Evolutionary conservation across 179 eudicot species (phyloP), one percentile per base, ranked within the genome.

Genomic region (Silene vulgaris): DNA sequence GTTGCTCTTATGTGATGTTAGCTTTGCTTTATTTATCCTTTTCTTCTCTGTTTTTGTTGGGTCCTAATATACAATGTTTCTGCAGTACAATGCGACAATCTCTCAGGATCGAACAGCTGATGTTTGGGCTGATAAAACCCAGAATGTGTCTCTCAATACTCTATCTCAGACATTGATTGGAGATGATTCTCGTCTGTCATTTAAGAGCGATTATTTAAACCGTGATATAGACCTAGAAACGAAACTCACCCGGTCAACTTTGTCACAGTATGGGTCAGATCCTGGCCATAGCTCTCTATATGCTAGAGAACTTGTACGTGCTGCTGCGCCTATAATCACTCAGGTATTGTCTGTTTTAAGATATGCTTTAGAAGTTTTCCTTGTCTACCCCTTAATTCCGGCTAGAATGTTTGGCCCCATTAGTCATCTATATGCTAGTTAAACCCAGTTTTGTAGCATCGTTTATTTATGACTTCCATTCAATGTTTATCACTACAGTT

Each of bases 241-340:
- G 9, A 84, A 81, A 64, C 48, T 83, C 14, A 72, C 80, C 45
- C 76, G 87, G 21, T 75, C 90, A 48, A 82, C 88, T 40, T 64
- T 84, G 69, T 88, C 97, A 21, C 80, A 83, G 20, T 89, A 88
- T 87, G 88, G 88, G 19, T 78, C 82, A 74, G 96, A 90, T 76
- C 81, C 83, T 69, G 81, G 85, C n/a, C 79, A 86, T 13, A 52
- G 81, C 30, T 88, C 88, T 73, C 52, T 82, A 59, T 92, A 84
- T 75, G 82, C 96, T 76, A 80, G 88, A 5, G 87, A 86, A 35
- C 75, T 83, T 37, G 69, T 79, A 35, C 92, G 90, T 78, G 74
- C 88, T 75, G 81, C 86, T 65, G 90, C 89, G 59, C 89, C 97
- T 78, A 69, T 91, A 80, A 83, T 93, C 20, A 93, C 94, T 73